phyloP scores from a whole-genome alignment of 164 flowering plant species.

The Aristolochia californica region DNA sequence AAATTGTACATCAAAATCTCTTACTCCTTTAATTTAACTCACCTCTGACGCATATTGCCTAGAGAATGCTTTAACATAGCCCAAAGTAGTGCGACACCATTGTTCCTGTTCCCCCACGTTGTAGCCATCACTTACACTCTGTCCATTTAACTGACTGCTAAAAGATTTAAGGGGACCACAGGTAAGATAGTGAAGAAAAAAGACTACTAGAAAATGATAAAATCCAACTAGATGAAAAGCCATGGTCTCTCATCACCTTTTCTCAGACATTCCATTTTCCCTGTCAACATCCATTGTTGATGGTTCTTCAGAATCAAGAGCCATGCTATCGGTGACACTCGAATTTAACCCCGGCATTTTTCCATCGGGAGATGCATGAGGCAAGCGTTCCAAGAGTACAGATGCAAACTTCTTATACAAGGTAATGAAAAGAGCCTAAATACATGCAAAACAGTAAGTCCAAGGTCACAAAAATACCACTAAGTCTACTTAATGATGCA shows the following conservation, averaged over 20 bases:
- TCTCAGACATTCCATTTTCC: slow-evolving; percentile 40
- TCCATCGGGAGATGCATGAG: slow-evolving; percentile 36
- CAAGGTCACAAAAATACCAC: neutral
- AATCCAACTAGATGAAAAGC: neutral
- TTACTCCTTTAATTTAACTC: neutral
- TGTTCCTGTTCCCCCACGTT: slow-evolving; percentile 64
- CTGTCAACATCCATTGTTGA: slow-evolving; percentile 68
- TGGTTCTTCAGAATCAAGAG: slow-evolving; percentile 55
- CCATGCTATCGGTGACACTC: slow-evolving; percentile 39
- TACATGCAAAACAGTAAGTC: neutral
- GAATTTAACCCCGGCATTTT: slow-evolving; percentile 30
- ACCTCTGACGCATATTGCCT: slow-evolving; percentile 97
- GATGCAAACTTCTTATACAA: slow-evolving; percentile 59
- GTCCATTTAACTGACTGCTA: slow-evolving; percentile 49
- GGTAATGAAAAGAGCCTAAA: slow-evolving; percentile 64
- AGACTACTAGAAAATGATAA: neutral
- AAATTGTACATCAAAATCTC: too few species aligned
- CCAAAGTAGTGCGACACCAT: slow-evolving; percentile 82
- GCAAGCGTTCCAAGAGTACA: slow-evolving; percentile 69
- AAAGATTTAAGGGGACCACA: neutral
- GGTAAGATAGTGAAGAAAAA: neutral
- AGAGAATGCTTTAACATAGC: slow-evolving; percentile 79
- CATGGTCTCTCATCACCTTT: slow-evolving; percentile 27
- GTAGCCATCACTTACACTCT: slow-evolving; percentile 22
- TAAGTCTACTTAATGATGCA: too few species aligned